Evolutionary conservation across 2,329 filamentous ascomycete species (phyloP).

Genomic region (Diaporthe citri): DNA sequence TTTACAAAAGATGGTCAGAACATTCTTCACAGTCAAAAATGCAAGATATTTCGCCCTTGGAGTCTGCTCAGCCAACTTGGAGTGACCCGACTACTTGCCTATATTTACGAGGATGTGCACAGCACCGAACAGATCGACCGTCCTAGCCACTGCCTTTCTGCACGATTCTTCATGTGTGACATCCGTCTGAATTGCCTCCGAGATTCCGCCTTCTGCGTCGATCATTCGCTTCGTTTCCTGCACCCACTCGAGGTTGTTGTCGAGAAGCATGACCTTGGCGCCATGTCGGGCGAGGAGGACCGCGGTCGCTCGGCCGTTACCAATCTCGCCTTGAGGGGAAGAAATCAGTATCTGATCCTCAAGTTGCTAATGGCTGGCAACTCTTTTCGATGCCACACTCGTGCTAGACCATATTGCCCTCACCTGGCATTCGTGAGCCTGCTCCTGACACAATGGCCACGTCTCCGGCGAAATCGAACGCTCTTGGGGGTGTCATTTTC

Average conservation of each 20-base stretch:
- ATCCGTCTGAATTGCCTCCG: conserved; percentile 45
- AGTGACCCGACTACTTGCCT: conserved; percentile 38
- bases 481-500: conserved; percentile 38
- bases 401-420: conserved; percentile 1
- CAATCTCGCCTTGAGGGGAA: conserved; percentile 44
- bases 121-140: conserved; percentile 44
- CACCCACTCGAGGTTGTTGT: conserved; percentile 45
- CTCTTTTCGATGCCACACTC: not conserved
- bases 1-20: not conserved
- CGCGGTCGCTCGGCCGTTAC: conserved; percentile 48
- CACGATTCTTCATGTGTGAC: conserved; percentile 45
- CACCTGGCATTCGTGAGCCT: conserved; percentile 47
- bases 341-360: not conserved
- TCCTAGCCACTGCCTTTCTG: conserved; percentile 42
- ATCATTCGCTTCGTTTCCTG: conserved; percentile 49
- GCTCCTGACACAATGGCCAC: conserved; percentile 51
- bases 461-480: conserved; percentile 47
- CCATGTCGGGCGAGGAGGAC: conserved; percentile 48
- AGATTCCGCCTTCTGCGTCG: conserved; percentile 45
- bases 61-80: too few relatives aligned
- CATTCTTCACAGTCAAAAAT: not conserved
- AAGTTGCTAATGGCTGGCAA: not conserved
- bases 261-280: conserved; percentile 46
- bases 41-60: too few relatives aligned
- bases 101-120: conserved; percentile 49